A percentile compares a stretch with the other conserved stretches of the same genome.
phyloP scores from a whole-genome alignment of 495 filamentous ascomycete genomes.

The Penicillium roqueforti region DNA sequence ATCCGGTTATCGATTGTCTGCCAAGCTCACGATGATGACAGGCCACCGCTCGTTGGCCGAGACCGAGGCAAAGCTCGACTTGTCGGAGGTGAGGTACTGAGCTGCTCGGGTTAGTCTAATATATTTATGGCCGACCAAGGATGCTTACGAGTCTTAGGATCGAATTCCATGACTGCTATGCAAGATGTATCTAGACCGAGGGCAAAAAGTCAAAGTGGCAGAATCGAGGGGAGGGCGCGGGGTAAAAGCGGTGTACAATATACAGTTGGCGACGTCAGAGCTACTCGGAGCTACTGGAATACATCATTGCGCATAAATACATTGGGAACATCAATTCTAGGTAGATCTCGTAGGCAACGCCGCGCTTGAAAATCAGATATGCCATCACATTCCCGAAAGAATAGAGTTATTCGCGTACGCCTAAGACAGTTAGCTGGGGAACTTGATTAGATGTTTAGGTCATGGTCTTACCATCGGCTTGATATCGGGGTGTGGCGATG shows the following conservation, averaged over 20 bases:
- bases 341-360: conserved; percentile 20
- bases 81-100: conserved; percentile 73
- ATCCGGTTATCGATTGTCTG: not conserved
- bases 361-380: conserved; percentile 24
- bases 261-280: conserved; percentile 5
- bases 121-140: not conserved
- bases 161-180: conserved; percentile 52
- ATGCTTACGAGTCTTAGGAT: conserved; percentile 57
- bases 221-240: conserved; percentile 9
- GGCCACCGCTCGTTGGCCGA: conserved; percentile 89
- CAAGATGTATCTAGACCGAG: not conserved
- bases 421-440: conserved; percentile 41
- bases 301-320: conserved; percentile 10
- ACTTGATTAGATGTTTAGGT: not conserved
- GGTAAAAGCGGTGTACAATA: conserved; percentile 7
- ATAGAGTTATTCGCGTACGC: conserved; percentile 79
- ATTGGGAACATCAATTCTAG: conserved; percentile 10
- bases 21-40: conserved; percentile 69
- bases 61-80: conserved; percentile 77
- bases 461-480: conserved; percentile 77
- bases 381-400: conserved; percentile 59
- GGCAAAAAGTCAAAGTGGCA: conserved; percentile 2
- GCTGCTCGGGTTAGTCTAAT: conserved; percentile 47
- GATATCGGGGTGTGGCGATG: conserved; percentile 91
- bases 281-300: not conserved